phyloP scores from a whole-genome alignment of 352 stramenopile species.

The Phytophthora colocasiae region DNA sequence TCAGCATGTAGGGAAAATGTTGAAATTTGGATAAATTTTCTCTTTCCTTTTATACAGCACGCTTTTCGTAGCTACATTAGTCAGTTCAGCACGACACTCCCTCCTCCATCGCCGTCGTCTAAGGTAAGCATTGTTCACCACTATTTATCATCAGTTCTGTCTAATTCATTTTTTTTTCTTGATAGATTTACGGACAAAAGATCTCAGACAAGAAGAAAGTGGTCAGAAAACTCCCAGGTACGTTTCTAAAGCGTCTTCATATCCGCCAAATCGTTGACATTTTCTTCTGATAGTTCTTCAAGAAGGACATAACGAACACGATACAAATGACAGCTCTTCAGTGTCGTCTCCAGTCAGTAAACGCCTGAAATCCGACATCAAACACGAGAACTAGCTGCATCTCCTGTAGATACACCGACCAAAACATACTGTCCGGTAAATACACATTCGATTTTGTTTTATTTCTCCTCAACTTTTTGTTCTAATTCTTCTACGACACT shows the following conservation, averaged over 20 bases:
- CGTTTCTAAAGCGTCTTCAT: neutral
- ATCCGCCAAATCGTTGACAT: neutral
- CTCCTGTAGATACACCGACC: constrained; percentile 6
- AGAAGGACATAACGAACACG: constrained; percentile 21
- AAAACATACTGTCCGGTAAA: constrained; percentile 5
- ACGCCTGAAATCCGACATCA: constrained; percentile 16
- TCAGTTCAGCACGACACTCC: constrained; percentile 69
- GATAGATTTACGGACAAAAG: constrained; percentile 25
- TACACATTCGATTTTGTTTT: neutral
- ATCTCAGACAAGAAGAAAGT: constrained; percentile 26
- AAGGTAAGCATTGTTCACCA: constrained; percentile 46
- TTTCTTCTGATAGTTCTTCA: constrained; percentile 13
- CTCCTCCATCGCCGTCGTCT: constrained; percentile 73
- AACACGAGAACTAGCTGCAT: neutral
- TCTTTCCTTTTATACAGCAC: constrained; percentile 32
- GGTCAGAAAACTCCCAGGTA: constrained; percentile 36
- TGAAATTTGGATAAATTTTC: neutral
- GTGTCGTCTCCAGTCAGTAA: constrained; percentile 23
- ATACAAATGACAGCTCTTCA: constrained; percentile 10
- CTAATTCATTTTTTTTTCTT: neutral
- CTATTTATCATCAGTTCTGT: neutral
- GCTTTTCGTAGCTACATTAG: constrained; percentile 70
- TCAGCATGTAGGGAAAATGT: neutral
- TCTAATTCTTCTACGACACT: constrained; percentile 21
- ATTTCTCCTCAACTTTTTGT: constrained; percentile 2